These are phyloP conservation scores for Arabis alpina DNA, from an alignment of 345 rosid genomes.

Conservation along the genomic window DNA sequence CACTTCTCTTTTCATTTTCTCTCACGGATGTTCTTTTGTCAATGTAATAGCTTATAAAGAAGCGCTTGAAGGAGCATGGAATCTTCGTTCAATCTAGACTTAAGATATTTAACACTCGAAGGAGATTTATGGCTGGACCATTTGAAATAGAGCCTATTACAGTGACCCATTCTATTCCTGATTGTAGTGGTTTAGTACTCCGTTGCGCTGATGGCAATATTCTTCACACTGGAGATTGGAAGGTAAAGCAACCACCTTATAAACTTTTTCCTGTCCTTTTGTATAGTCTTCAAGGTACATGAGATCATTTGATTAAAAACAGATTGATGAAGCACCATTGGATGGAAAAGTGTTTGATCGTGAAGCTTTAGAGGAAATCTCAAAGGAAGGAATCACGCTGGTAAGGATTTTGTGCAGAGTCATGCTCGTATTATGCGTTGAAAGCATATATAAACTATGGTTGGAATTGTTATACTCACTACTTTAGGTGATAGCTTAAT, in stretches of 20 bases:
- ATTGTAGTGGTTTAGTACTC: conserved; percentile 93
- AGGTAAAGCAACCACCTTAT: conserved; percentile 52
- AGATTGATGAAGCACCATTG: conserved; percentile 97
- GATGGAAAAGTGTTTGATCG: conserved; percentile 93
- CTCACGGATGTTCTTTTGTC: conserved; percentile 22
- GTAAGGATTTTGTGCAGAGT: conserved; percentile 47
- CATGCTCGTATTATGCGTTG: conserved; percentile 12
- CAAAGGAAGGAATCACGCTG: conserved; percentile 98
- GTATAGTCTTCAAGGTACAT: conserved; percentile 33
- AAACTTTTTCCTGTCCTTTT: conserved; percentile 3
- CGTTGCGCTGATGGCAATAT: conserved; percentile 98
- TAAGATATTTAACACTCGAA: conserved; percentile 67
- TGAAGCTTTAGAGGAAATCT: conserved; percentile 78
- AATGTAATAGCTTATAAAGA: conserved; percentile 77
- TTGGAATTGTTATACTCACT: conserved; percentile 12
- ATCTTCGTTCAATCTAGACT: conserved; percentile 91
- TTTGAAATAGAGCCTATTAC: conserved; percentile 96
- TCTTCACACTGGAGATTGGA: conserved; percentile 99
- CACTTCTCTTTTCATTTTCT: conserved; percentile 11
- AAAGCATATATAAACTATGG: conserved; percentile 20
- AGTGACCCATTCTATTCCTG: conserved; percentile 99
- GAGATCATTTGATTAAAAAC: conserved; percentile 39
- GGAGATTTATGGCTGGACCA: conserved; percentile 90
- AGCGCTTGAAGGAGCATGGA: conserved; percentile 94
- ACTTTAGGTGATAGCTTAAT: not conserved